A percentile compares a stretch with the other conserved stretches of the same genome.
Conservation (phyloP, 2,329 filamentous ascomycete genomes). For the Aspergillus neoniger region DNA sequence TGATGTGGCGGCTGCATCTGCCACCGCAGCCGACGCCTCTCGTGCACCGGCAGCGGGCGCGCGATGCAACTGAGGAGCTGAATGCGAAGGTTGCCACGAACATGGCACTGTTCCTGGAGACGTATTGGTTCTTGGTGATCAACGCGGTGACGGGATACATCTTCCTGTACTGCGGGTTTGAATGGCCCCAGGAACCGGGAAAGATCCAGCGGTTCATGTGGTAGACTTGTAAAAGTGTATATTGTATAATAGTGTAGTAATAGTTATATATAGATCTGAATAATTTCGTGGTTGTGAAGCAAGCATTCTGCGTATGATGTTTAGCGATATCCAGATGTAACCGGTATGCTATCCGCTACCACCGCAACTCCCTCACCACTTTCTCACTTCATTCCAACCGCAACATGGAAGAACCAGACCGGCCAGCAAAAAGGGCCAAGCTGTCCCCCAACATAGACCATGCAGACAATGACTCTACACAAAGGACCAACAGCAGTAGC, state of each 20-base stretch:
- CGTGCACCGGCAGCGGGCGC: constrained; percentile 29
- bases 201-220: constrained; percentile 68
- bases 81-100: constrained; percentile 30
- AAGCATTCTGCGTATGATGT: too few species aligned
- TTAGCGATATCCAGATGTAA: not conserved
- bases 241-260: constrained; percentile 3
- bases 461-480: constrained; percentile 15
- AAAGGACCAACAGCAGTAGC: constrained; percentile 7
- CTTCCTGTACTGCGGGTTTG: constrained; percentile 27
- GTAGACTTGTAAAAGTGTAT: constrained; percentile 43
- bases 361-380: not conserved
- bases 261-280: not conserved
- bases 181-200: constrained; percentile 31
- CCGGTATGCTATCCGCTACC: not conserved
- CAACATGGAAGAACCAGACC: too few species aligned
- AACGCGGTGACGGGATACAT: constrained; percentile 32
- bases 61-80: constrained; percentile 26
- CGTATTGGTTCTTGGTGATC: constrained; percentile 58
- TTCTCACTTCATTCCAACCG: too few species aligned
- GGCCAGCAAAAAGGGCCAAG: too few species aligned
- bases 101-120: constrained; percentile 51
- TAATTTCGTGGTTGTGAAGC: too few species aligned
- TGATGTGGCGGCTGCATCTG: constrained; percentile 83
- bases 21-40: constrained; percentile 50
- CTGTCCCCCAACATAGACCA: not conserved